phyloP scores from a whole-genome alignment of 257 asterid species.

The Solanum megistacrolobum region DNA sequence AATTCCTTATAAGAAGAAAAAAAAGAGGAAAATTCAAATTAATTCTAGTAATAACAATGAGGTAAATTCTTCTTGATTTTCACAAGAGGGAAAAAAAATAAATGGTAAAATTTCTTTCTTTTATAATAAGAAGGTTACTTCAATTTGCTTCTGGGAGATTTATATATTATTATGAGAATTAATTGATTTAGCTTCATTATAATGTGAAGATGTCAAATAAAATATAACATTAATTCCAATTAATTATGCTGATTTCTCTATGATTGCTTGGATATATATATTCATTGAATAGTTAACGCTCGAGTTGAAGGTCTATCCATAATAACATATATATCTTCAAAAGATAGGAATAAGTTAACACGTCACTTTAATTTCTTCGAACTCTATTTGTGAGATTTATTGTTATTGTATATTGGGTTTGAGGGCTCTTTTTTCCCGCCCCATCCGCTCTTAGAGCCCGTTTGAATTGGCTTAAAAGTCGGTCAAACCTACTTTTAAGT shows the following conservation, averaged over 20 bases:
- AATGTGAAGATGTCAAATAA: not conserved
- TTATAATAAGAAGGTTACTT: not conserved
- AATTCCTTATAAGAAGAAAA: slow-evolving; percentile 75
- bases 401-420: not conserved
- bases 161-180: not conserved
- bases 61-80: not conserved
- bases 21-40: slow-evolving; percentile 32
- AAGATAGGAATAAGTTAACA: not conserved
- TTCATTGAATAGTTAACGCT: not conserved
- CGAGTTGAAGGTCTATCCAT: not conserved
- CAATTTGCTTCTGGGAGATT: not conserved
- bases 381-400: not conserved
- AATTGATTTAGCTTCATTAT: not conserved
- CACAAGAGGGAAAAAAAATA: not conserved
- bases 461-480: no score
- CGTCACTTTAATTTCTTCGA: no score
- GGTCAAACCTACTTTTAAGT: no score
- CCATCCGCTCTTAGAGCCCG: not conserved
- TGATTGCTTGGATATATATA: not conserved
- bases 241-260: not conserved
- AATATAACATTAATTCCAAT: not conserved
- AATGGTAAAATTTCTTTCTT: not conserved
- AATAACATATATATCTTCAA: not conserved
- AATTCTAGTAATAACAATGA: slow-evolving; percentile 6
- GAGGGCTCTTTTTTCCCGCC: not conserved